Evolutionary conservation across 257 asterid genomes (phyloP).

Genomic region (Solanum paucissectum): DNA sequence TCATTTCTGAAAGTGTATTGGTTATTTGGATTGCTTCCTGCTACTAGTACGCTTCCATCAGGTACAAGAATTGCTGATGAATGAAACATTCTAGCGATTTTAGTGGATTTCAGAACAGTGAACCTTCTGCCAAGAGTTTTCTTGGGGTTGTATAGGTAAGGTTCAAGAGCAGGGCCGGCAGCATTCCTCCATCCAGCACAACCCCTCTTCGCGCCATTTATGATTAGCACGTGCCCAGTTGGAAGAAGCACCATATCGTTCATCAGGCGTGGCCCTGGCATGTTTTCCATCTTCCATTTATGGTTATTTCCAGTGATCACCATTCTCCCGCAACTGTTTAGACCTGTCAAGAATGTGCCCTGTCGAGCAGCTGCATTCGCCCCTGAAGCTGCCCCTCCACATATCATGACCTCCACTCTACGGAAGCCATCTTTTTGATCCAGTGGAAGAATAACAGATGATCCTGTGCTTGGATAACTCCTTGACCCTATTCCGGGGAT

Average conservation of each 20-base stretch:
- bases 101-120: constrained; percentile 22
- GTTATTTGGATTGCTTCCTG: constrained; percentile 49
- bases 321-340: constrained; percentile 49
- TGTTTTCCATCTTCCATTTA: constrained; percentile 48
- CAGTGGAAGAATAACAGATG: constrained; percentile 54
- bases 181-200: constrained; percentile 36
- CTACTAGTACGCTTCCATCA: constrained; percentile 51
- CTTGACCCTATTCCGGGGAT: constrained; percentile 48
- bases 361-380: constrained; percentile 23
- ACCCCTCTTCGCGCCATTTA: constrained; percentile 43
- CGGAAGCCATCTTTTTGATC: constrained; percentile 18
- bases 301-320: constrained; percentile 42
- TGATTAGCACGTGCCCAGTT: constrained; percentile 49
- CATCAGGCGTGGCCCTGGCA: constrained; percentile 50
- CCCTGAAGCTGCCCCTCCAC: constrained; percentile 46
- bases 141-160: constrained; percentile 43
- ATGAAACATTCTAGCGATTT: constrained; percentile 50
- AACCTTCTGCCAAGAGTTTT: constrained; percentile 30
- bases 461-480: constrained; percentile 56
- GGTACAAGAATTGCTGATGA: constrained; percentile 45
- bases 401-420: constrained; percentile 53
- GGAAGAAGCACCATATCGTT: constrained; percentile 53
- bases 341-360: constrained; percentile 29
- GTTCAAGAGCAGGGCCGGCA: constrained; percentile 27
- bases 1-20: constrained; percentile 23